Evolutionary conservation across 306 rosid species (phyloP).

Genomic region (Citrullus amarus): DNA sequence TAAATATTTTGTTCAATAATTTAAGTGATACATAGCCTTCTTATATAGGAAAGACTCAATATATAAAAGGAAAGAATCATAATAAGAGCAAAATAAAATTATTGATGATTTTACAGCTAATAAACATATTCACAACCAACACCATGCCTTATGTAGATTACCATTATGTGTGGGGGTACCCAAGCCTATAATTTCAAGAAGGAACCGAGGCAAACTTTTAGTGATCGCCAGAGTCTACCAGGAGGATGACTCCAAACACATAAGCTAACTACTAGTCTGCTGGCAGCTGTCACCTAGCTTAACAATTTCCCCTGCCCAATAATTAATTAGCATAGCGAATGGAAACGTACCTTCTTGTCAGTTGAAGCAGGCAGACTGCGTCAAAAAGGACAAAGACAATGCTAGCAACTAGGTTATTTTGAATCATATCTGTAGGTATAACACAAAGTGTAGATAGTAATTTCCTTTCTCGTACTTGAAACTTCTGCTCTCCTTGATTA

Average conservation of each 20-base stretch:
- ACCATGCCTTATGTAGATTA: neutral
- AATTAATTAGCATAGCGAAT: neutral
- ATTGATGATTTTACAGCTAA: too few species aligned
- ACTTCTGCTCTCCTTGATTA: neutral
- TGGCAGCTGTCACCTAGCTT: neutral
- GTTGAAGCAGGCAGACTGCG: neutral
- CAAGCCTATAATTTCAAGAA: neutral
- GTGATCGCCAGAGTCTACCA: neutral
- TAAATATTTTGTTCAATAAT: too few species aligned
- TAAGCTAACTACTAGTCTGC: neutral
- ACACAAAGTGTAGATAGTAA: neutral
- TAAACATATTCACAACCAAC: too few species aligned
- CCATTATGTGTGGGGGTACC: neutral
- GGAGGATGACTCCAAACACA: neutral
- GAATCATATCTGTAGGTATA: neutral
- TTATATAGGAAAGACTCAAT: too few species aligned
- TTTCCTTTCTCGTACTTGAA: neutral
- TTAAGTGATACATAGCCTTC: too few species aligned
- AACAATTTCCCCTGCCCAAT: neutral
- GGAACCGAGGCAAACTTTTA: neutral
- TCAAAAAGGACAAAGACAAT: neutral
- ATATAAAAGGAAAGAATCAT: too few species aligned
- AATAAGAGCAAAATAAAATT: too few species aligned
- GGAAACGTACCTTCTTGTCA: neutral
- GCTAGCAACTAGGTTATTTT: neutral